phyloP scores from a whole-genome alignment of 768 basidiomycete species.

The Auricularia heimuer region DNA sequence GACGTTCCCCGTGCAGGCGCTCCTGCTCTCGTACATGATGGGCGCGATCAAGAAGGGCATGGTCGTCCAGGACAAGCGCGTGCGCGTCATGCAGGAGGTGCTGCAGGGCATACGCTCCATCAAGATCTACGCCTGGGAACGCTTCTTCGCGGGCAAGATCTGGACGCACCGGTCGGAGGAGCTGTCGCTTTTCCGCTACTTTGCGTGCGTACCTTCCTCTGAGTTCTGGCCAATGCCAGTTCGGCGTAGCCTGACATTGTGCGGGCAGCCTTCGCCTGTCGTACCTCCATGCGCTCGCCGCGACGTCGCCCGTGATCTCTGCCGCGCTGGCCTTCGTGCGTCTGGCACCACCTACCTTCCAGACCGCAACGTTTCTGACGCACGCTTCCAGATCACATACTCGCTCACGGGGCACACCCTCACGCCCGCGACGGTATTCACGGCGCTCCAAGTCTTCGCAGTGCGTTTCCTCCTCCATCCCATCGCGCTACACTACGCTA shows the following conservation, averaged over 20 bases:
- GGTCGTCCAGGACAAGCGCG: constrained; percentile 54
- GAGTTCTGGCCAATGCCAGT: not conserved
- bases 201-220: constrained; percentile 18
- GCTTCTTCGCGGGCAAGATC: constrained; percentile 36
- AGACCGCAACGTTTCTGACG: not conserved
- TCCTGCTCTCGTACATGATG: constrained; percentile 44
- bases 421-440: constrained; percentile 45
- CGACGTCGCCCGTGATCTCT: constrained; percentile 42
- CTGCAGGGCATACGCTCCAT: constrained; percentile 58
- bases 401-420: constrained; percentile 45
- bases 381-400: constrained; percentile 44
- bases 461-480: constrained; percentile 37
- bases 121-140: constrained; percentile 56
- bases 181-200: constrained; percentile 11
- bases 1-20: constrained; percentile 48
- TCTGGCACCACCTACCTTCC: too few species aligned
- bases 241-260: not conserved
- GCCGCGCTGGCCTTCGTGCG: constrained; percentile 41
- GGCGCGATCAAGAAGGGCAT: constrained; percentile 44
- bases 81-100: constrained; percentile 53
- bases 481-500: too few species aligned
- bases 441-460: constrained; percentile 52
- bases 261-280: constrained; percentile 18
- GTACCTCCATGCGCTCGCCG: constrained; percentile 33
- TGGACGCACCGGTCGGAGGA: constrained; percentile 24